Percentiles rank a stretch among this genome's conserved stretches.
Evolutionary conservation across 345 rosid species (phyloP).

Genomic region (Lepidium sativum): DNA sequence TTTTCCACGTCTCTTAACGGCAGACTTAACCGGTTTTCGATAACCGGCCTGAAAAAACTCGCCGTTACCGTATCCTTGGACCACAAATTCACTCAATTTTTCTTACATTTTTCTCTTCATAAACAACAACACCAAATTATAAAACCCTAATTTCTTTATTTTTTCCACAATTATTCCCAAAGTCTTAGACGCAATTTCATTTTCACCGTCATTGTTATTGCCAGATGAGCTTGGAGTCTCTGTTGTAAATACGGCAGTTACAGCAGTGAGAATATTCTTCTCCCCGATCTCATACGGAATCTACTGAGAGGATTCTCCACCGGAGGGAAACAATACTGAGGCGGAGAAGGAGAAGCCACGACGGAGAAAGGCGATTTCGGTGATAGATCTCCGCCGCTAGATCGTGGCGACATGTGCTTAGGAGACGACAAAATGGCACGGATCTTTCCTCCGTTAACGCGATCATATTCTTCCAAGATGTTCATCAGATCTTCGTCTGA

Average conservation of each 20-base stretch:
- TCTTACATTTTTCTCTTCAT: neutral
- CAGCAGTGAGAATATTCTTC: slow-evolving; percentile 23
- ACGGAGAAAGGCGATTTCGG: slow-evolving; percentile 21
- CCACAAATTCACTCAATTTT: neutral
- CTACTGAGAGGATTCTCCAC: slow-evolving; percentile 18
- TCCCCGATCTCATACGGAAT: slow-evolving; percentile 6
- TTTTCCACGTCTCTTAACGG: slow-evolving; percentile 15
- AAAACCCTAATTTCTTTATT: neutral
- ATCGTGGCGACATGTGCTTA: slow-evolving; percentile 18
- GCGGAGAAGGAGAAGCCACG: slow-evolving; percentile 12
- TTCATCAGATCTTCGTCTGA: slow-evolving; percentile 65
- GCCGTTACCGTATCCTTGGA: neutral
- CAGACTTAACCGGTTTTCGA: slow-evolving; percentile 7
- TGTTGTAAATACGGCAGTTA: slow-evolving; percentile 16
- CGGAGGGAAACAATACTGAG: neutral
- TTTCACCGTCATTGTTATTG: slow-evolving; percentile 9
- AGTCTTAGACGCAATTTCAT: neutral
- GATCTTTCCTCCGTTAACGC: slow-evolving; percentile 16
- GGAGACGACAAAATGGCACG: slow-evolving; percentile 23
- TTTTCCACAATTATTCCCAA: neutral
- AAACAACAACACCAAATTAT: neutral
- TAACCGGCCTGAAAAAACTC: neutral
- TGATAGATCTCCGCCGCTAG: slow-evolving; percentile 8
- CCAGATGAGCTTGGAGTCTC: slow-evolving; percentile 20
- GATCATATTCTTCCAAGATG: slow-evolving; percentile 31